These are phyloP conservation scores for Citrullus colocynthis DNA, from an alignment of 306 rosid species.

Conservation along the genomic window DNA sequence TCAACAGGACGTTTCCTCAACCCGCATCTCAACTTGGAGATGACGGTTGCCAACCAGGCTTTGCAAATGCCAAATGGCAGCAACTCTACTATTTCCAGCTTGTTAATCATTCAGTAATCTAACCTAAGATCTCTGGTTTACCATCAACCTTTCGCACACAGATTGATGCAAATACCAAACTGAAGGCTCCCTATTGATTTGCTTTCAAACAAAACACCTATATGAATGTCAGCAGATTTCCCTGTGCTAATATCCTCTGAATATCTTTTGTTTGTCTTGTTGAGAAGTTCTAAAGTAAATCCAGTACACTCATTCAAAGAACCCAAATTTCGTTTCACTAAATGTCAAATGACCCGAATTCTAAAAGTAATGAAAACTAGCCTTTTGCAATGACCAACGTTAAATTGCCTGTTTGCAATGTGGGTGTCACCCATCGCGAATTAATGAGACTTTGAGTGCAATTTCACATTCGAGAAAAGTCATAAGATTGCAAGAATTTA, in stretches of 20 bases:
- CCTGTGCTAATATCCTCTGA: not conserved
- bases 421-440: too few species aligned
- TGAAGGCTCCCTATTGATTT: not conserved
- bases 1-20: not conserved
- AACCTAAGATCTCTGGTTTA: not conserved
- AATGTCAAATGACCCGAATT: too few species aligned
- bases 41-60: not conserved
- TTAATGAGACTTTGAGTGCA: too few species aligned
- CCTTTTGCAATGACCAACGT: too few species aligned
- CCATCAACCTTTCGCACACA: not conserved
- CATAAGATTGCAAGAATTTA: too few species aligned
- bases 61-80: not conserved
- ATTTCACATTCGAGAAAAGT: too few species aligned
- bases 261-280: not conserved
- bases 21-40: not conserved
- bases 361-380: too few species aligned
- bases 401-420: too few species aligned
- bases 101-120: not conserved
- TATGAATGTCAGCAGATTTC: not conserved
- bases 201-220: not conserved
- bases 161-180: not conserved
- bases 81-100: not conserved
- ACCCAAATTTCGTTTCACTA: too few species aligned
- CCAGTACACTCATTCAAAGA: not conserved
- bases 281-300: not conserved